Evolutionary conservation across 2,329 filamentous ascomycete species (phyloP).

Genomic region (Madurella fahalii): DNA sequence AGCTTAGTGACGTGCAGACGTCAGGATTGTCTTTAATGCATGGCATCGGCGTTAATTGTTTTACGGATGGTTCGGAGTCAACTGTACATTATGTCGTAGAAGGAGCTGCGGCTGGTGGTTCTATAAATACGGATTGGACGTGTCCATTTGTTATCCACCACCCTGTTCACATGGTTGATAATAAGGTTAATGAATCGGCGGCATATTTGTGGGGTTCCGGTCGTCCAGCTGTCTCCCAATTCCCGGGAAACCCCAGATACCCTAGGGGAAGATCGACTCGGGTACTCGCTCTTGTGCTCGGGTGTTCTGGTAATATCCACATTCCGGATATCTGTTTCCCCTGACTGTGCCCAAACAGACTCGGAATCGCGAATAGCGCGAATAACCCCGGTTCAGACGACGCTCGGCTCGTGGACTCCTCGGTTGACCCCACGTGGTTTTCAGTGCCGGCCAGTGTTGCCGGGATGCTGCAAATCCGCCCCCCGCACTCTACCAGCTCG

Average conservation of each 20-base stretch:
- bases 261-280: background rate
- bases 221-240: no score
- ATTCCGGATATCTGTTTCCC: conserved; percentile 5
- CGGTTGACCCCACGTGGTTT: conserved; percentile 1
- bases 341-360: background rate
- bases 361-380: conserved; percentile 22
- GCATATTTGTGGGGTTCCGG: background rate
- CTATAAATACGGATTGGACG: no score
- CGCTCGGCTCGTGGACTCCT: background rate
- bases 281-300: background rate
- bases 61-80: background rate
- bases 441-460: conserved; percentile 15
- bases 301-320: background rate
- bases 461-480: conserved; percentile 7
- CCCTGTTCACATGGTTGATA: background rate
- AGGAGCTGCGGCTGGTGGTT: no score
- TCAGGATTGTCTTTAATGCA: background rate
- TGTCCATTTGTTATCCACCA: no score
- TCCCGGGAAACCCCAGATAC: background rate
- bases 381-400: background rate
- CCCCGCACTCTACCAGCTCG: conserved; percentile 10
- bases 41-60: conserved; percentile 3
- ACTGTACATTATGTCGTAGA: background rate
- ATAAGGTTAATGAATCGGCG: background rate
- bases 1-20: no score